Evolutionary conservation across 192 early-diverging fungal species (phyloP), one percentile per base, ranked within the genome.

Genomic region (Linnemannia hyalina): DNA sequence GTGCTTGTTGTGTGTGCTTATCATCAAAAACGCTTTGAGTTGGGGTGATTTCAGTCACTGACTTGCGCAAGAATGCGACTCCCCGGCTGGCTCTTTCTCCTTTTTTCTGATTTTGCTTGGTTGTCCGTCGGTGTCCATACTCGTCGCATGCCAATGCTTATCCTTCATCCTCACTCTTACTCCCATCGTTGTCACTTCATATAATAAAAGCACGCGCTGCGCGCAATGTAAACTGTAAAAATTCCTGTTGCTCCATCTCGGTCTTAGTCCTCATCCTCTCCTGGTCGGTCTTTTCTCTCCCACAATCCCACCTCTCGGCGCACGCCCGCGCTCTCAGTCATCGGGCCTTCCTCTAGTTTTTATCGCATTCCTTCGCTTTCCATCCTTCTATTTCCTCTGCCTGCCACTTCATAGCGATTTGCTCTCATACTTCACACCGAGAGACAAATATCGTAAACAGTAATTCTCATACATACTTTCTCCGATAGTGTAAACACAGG

Each of bases 231-330:
- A 13, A 32, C 15, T 35, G 60, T 13, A 1, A 13, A 29, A 29
- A 32, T n/a, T 6, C n/a, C 60, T 20, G 7, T n/a, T 1, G 10
- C 26, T 47, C 18, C 15, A 40, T 42, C 6, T 73, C 44, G 70
- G 23, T 44, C 70, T 72, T 72, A 0, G 38, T 44, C 41, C 41
- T 26, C 36, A 4, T 23, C 36, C 26, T 6, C n/a, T 42, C 26
- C 73, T 46, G 71, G 72, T 29, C 44, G 42, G 46, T 52, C 32
- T 52, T 38, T 75, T 35, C 41, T 68, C 60, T 23, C 74, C 74
- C 74, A 35, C 55, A 54, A 1, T 23, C 52, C 74, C n/a, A 10
- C 41, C 26, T 41, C 42, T 13, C 35, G 57, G 29, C 35, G 60
- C 38, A 47, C 54, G 35, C 40, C 65, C 60, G 63, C 41, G 44